Evolutionary conservation across 1,284 basidiomycete genomes (phyloP), one percentile per base, ranked within the genome.

Genomic region (Irpex rosettiformis): DNA sequence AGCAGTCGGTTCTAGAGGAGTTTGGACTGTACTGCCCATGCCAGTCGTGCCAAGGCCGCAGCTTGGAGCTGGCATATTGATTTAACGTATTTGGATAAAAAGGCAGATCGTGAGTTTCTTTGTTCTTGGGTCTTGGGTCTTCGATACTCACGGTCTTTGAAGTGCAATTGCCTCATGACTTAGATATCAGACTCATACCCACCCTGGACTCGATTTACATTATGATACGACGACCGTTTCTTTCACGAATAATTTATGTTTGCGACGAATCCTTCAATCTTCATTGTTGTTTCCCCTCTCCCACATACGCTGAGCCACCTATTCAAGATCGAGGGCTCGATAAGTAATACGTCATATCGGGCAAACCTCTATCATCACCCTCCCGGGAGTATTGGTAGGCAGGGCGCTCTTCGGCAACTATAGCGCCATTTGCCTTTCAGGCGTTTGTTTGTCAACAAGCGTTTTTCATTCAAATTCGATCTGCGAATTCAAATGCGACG

Each of bases 1-100:
- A 58, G 49, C 60, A 61, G 54, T 25, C 56, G 33, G 30, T 43
- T 11, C 51, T 61, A 53, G 56, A 61, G 30, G 56, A 61, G 13
- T 43, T 45, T 47, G 60, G 60, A 18, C 25, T 57, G 22, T 57
- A 52, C 25, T 57, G 56, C 33, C 56, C 56, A 27, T 57, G 56
- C 48, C 56, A 57, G 49, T 27, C 48, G 33, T 57, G 56, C 30
- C 47, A 52, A 18, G 47, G 33, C 18, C 56, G 56, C 49, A 45
- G 43, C 43, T 11, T 28, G 11, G 22, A 51, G 22, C 3, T 28
- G 3, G 18, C 18, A 51, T 51, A 51, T 51, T 16, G 27, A 27
- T 16, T 24, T 22, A 13, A 16, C 11, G 16, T 11, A 37, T 37
- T 37, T 37, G 33, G 33, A 37, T 37, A 11, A 51, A 51, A 51